Conservation (phyloP, 148 eudicot genomes). For the Fagopyrum esculentum region DNA sequence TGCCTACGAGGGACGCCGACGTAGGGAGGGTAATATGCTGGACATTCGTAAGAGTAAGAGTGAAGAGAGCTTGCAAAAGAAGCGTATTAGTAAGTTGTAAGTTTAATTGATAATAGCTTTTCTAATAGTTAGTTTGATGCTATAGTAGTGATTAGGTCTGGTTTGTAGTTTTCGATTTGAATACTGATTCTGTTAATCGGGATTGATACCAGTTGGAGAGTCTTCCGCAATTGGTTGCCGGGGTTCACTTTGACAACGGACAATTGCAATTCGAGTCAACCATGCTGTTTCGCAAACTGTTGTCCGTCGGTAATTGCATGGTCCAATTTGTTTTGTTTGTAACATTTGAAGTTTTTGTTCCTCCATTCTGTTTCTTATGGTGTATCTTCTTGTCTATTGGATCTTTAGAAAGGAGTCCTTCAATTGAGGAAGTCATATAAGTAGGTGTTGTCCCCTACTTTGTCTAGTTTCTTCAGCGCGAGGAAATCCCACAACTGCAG, state of each 20-base stretch:
- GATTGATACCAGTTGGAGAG: slow-evolving; percentile 51
- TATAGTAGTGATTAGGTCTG: neutral
- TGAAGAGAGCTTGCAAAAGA: slow-evolving; percentile 36
- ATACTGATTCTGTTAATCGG: slow-evolving; percentile 9
- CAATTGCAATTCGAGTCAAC: slow-evolving; percentile 74
- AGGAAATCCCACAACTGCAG: slow-evolving; percentile 76
- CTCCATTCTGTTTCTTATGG: neutral
- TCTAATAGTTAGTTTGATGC: no score
- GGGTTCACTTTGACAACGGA: slow-evolving; percentile 47
- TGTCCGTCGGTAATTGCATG: slow-evolving; percentile 56
- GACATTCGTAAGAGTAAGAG: slow-evolving; percentile 40
- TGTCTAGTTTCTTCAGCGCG: slow-evolving; percentile 70
- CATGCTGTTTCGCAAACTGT: slow-evolving; percentile 67
- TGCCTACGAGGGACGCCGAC: no score
- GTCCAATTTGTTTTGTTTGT: neutral
- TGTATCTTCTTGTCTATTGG: neutral
- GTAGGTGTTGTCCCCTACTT: slow-evolving; percentile 75
- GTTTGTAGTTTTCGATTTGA: neutral
- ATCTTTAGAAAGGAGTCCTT: slow-evolving; percentile 62
- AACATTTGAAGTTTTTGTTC: neutral
- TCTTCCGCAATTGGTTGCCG: slow-evolving; percentile 67
- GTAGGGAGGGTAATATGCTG: slow-evolving; percentile 44
- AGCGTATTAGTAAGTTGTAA: slow-evolving; percentile 10
- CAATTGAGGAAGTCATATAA: slow-evolving; percentile 84
- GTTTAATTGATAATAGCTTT: neutral